These are phyloP conservation scores for Naegleria gruberi DNA, from an alignment of 208 protist genomes.

Conservation along the genomic window DNA sequence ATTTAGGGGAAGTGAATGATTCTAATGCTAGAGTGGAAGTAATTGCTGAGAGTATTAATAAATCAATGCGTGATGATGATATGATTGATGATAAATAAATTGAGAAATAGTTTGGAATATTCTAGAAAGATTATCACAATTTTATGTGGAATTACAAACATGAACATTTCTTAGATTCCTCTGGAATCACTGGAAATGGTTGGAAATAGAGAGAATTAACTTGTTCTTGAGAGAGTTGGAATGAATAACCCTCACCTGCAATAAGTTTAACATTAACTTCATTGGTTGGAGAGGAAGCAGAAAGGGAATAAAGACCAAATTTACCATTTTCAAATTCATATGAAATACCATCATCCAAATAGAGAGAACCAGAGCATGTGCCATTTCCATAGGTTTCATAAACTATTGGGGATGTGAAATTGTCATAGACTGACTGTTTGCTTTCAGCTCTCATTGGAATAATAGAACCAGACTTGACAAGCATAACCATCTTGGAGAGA, in stretches of 20 bases:
- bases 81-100: too few species aligned
- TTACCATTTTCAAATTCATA: background rate
- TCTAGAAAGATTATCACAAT: too few species aligned
- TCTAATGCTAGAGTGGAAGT: too few species aligned
- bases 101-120: too few species aligned
- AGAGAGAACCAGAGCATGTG: background rate
- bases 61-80: too few species aligned
- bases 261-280: background rate
- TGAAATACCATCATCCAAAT: background rate
- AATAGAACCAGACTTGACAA: slow-evolving; percentile 48
- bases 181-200: background rate
- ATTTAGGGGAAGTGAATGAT: too few species aligned
- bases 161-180: background rate
- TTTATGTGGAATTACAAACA: too few species aligned
- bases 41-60: too few species aligned
- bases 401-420: background rate
- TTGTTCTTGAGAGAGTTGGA: background rate
- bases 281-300: background rate
- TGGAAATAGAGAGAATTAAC: background rate
- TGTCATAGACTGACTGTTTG: background rate
- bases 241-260: background rate
- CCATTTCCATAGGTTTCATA: background rate
- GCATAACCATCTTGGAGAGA: slow-evolving; percentile 38
- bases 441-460: slow-evolving; percentile 35
- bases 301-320: background rate